Evolutionary conservation across 495 filamentous ascomycete species (phyloP).

Genomic region (Acidomyces sp.): DNA sequence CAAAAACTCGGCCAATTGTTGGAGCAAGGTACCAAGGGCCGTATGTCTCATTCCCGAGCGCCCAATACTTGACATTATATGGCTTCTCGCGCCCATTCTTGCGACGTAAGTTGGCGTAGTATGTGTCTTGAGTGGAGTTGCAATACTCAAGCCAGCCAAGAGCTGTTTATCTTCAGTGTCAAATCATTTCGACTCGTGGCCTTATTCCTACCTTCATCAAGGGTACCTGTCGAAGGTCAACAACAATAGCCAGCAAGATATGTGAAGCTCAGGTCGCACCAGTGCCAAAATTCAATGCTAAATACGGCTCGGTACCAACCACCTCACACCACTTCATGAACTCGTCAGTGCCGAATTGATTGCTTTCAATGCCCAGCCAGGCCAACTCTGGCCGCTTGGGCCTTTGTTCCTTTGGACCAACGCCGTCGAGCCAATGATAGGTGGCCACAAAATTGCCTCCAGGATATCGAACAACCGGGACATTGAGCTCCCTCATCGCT

Average conservation of each 20-base stretch:
- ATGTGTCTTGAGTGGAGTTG: slow-evolving; percentile 56
- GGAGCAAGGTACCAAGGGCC: slow-evolving; percentile 71
- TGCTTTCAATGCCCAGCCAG: slow-evolving; percentile 60
- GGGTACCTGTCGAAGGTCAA: slow-evolving; percentile 31
- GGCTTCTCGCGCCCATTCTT: slow-evolving; percentile 59
- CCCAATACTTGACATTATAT: slow-evolving; percentile 58
- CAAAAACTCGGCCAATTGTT: no score
- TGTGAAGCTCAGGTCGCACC: slow-evolving; percentile 23
- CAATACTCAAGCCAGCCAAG: slow-evolving; percentile 74
- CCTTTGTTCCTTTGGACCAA: slow-evolving; percentile 55
- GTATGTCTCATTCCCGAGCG: slow-evolving; percentile 61
- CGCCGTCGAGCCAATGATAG: slow-evolving; percentile 70
- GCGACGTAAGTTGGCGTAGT: slow-evolving; percentile 65
- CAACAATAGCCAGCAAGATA: background rate
- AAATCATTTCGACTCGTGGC: no score
- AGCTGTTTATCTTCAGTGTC: slow-evolving; percentile 12
- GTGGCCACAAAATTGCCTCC: slow-evolving; percentile 72
- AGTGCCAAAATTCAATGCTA: slow-evolving; percentile 66
- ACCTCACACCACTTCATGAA: slow-evolving; percentile 67
- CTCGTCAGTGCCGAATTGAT: slow-evolving; percentile 71
- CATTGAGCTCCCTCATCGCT: slow-evolving; percentile 53
- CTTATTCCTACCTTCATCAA: slow-evolving; percentile 53
- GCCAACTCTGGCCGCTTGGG: slow-evolving; percentile 57
- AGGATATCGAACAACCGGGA: slow-evolving; percentile 65
- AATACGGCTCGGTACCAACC: slow-evolving; percentile 57